These are phyloP conservation scores for Trypanosoma rangeli DNA, from an alignment of 208 protist genomes.

Conservation along the genomic window DNA sequence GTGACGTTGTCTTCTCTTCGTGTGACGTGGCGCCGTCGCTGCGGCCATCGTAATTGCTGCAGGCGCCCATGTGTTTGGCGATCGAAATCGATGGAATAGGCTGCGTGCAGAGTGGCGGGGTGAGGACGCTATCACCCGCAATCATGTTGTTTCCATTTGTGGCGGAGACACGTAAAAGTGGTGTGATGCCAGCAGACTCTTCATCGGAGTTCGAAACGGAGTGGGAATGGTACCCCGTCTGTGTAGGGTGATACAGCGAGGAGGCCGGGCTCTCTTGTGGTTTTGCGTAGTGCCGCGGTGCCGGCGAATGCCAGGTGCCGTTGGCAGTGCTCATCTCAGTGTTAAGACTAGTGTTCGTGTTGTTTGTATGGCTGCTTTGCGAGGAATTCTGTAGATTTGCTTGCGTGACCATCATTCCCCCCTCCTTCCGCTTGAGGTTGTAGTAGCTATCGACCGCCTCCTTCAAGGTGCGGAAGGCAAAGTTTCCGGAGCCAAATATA, in stretches of 20 bases:
- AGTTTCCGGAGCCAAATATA: constrained; percentile 66
- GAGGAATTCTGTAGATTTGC: background rate
- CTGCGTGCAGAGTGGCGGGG: background rate
- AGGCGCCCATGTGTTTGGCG: background rate
- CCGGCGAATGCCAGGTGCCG: background rate
- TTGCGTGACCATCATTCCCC: constrained; percentile 12
- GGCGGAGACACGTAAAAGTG: background rate
- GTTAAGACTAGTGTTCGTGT: background rate
- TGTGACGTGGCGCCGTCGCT: constrained; percentile 8
- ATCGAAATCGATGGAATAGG: background rate
- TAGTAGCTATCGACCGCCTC: constrained; percentile 73
- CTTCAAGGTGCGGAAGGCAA: constrained; percentile 54
- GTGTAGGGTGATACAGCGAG: no score
- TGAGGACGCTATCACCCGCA: background rate
- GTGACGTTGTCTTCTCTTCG: background rate
- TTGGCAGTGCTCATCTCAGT: background rate
- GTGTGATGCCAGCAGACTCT: constrained; percentile 15
- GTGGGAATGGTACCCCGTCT: background rate
- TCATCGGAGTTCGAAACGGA: constrained; percentile 13
- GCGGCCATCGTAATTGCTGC: background rate
- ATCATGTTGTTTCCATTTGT: background rate
- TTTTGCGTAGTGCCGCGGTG: background rate
- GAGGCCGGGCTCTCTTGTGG: background rate
- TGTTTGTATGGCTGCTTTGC: background rate
- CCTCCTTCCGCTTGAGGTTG: constrained; percentile 67